Percentiles rank a stretch among this genome's conserved stretches.
phyloP scores from a whole-genome alignment of 208 protist species.

The Acanthamoeba castellanii region DNA sequence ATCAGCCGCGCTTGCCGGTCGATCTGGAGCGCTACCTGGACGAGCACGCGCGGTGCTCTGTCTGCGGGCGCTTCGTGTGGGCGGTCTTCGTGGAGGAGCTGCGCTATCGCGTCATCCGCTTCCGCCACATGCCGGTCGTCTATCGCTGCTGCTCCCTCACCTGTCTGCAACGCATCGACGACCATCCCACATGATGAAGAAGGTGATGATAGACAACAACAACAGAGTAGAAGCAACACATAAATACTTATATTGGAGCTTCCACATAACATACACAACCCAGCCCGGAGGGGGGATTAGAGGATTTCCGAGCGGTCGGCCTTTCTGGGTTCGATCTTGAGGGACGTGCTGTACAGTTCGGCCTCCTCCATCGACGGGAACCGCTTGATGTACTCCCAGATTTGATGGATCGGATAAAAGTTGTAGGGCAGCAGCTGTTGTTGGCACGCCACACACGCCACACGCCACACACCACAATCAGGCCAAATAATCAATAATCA shows the following conservation, averaged over 20 bases:
- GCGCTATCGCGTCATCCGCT: not conserved
- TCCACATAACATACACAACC: not conserved
- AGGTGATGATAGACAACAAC: no score
- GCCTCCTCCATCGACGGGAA: slow-evolving; percentile 30
- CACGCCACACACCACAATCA: no score
- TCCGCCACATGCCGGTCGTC: slow-evolving; percentile 14
- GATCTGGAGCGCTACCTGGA: slow-evolving; percentile 18
- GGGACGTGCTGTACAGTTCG: not conserved
- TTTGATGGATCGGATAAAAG: slow-evolving; percentile 70
- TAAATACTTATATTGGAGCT: not conserved
- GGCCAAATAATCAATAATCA: no score
- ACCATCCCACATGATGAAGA: not conserved
- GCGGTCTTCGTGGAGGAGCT: slow-evolving; percentile 1
- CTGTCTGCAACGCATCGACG: slow-evolving; percentile 15
- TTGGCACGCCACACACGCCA: not conserved
- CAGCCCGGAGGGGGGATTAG: not conserved
- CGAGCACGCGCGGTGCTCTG: not conserved
- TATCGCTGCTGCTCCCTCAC: slow-evolving; percentile 38
- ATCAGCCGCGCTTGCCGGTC: not conserved
- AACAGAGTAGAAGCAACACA: not conserved
- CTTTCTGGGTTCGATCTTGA: slow-evolving; percentile 25
- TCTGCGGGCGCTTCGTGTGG: slow-evolving; percentile 30
- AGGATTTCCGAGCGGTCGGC: slow-evolving; percentile 67
- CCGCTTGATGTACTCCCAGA: slow-evolving; percentile 33
- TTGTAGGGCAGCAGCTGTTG: slow-evolving; percentile 58